A percentile compares a stretch with the other conserved stretches of the same genome.
These are phyloP conservation scores for Symbiotaphrina buchneri DNA, from an alignment of 495 filamentous ascomycete genomes.

Conservation along the genomic window DNA sequence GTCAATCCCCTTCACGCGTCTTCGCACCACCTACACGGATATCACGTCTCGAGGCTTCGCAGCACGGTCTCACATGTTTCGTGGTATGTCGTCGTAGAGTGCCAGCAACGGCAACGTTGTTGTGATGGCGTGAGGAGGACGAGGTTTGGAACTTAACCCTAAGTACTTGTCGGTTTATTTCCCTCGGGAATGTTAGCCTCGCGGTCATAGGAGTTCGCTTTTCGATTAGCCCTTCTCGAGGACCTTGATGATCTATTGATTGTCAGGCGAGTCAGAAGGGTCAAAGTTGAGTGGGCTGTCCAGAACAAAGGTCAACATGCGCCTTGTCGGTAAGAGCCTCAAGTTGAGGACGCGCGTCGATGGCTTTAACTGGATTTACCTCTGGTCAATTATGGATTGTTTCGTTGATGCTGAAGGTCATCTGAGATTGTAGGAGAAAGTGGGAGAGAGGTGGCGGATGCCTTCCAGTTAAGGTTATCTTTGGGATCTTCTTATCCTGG, in stretches of 20 bases:
- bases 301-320: constrained; percentile 26
- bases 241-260: constrained; percentile 8
- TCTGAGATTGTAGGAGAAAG: constrained; percentile 12
- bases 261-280: constrained; percentile 7
- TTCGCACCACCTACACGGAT: constrained; percentile 7
- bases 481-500: constrained; percentile 10
- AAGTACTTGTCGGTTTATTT: constrained; percentile 35
- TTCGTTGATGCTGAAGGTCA: constrained; percentile 15
- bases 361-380: constrained; percentile 33
- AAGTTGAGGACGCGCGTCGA: constrained; percentile 39
- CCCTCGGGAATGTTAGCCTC: constrained; percentile 23
- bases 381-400: constrained; percentile 29
- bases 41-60: constrained; percentile 18
- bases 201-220: constrained; percentile 23
- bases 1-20: constrained; percentile 17
- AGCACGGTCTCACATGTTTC: constrained; percentile 20
- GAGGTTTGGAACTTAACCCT: constrained; percentile 64
- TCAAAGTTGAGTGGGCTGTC: constrained; percentile 14
- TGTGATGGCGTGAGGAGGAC: constrained; percentile 22
- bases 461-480: constrained; percentile 8
- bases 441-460: constrained; percentile 14
- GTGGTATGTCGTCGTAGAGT: constrained; percentile 7
- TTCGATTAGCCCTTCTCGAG: constrained; percentile 16
- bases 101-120: constrained; percentile 11
- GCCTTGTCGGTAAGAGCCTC: constrained; percentile 40